Evolutionary conservation across 331 rosid genomes (phyloP).

Genomic region (Arachis monticola): DNA sequence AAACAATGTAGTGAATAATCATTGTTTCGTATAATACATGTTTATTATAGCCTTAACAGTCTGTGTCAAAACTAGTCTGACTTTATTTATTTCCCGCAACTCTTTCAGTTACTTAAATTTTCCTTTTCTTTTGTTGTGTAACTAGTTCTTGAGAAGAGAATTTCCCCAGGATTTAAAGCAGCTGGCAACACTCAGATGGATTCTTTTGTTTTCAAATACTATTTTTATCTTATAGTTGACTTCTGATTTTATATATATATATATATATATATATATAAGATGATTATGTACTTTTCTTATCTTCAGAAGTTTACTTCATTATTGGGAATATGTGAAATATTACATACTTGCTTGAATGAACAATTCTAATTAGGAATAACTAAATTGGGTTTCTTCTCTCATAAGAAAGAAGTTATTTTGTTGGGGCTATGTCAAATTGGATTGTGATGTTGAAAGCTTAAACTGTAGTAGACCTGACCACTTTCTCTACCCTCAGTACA

Average conservation of each 20-base stretch:
- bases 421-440: constrained; percentile 12
- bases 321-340: constrained; percentile 1
- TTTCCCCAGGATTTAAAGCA: constrained; percentile 24
- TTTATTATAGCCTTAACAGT: constrained; percentile 15
- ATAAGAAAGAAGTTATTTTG: neutral
- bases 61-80: neutral
- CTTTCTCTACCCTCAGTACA: constrained; percentile 4
- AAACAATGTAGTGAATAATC: constrained; percentile 20
- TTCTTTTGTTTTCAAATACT: neutral
- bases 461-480: neutral
- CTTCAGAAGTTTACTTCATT: constrained; percentile 15
- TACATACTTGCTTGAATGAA: constrained; percentile 13
- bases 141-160: constrained; percentile 11
- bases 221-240: neutral
- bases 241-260: neutral
- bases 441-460: constrained; percentile 29
- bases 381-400: neutral
- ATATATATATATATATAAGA: neutral
- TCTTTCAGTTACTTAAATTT: neutral
- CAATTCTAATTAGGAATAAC: constrained; percentile 13
- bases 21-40: constrained; percentile 11
- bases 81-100: neutral
- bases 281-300: constrained; percentile 12
- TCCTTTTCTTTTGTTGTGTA: constrained; percentile 14
- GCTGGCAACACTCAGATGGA: constrained; percentile 1